These are phyloP conservation scores for Solioccasus polychromus DNA, from an alignment of 768 basidiomycete genomes.

Conservation along the genomic window DNA sequence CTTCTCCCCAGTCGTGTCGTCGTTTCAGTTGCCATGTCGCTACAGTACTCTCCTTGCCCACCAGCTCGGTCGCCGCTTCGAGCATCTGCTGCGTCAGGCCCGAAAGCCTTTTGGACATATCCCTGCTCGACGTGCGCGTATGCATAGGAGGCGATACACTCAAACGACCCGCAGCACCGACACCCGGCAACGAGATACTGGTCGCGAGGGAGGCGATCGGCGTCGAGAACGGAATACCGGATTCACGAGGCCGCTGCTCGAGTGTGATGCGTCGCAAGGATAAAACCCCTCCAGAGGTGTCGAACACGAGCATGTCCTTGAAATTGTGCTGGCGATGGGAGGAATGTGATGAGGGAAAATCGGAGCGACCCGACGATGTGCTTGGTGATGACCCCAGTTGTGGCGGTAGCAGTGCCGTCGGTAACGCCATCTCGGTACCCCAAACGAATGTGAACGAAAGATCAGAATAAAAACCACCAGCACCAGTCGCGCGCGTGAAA, in stretches of 20 bases:
- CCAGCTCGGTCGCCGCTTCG: constrained; percentile 34
- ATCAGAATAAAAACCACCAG: constrained; percentile 35
- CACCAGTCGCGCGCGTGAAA: constrained; percentile 27
- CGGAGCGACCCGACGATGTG: constrained; percentile 29
- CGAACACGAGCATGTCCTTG: constrained; percentile 69
- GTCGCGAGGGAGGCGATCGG: constrained; percentile 40
- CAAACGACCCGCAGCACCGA: constrained; percentile 41
- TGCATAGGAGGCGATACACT: constrained; percentile 27
- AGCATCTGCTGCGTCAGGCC: constrained; percentile 36
- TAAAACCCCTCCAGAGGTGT: constrained; percentile 53
- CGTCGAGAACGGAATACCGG: constrained; percentile 21
- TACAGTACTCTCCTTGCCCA: constrained; percentile 40
- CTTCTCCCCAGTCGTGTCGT: constrained; percentile 49
- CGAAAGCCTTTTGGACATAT: constrained; percentile 28
- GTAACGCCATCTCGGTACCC: constrained; percentile 30
- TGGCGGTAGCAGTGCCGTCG: constrained; percentile 38
- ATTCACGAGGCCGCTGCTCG: constrained; percentile 34
- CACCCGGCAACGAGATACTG: constrained; percentile 61
- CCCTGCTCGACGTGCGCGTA: constrained; percentile 18
- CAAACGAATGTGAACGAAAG: constrained; percentile 57
- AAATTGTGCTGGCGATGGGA: constrained; percentile 42
- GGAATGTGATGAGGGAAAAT: constrained; percentile 26
- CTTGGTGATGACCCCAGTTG: constrained; percentile 25
- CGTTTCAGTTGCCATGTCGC: constrained; percentile 67
- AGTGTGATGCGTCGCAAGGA: constrained; percentile 53